phyloP scores from a whole-genome alignment of 108 stramenopile species.

The Aurantiochytrium sp. region DNA sequence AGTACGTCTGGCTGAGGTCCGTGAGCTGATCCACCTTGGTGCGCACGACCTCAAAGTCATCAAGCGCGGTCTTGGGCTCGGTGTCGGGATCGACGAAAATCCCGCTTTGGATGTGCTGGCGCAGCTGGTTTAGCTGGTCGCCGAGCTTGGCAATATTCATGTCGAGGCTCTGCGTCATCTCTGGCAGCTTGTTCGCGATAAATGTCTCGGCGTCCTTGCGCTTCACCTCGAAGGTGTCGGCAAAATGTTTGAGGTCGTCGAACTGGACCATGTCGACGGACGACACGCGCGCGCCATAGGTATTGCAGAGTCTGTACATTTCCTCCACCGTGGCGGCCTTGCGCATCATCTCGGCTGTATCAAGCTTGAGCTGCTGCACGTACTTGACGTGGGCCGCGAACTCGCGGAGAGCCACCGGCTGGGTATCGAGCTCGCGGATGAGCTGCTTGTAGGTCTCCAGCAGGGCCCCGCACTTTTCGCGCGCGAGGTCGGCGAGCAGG shows the following conservation, averaged over 20 bases:
- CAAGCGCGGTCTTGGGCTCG: slow-evolving; percentile 35
- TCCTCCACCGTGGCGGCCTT: slow-evolving; percentile 48
- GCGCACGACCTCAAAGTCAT: slow-evolving; percentile 39
- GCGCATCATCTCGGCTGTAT: slow-evolving; percentile 36
- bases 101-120: slow-evolving; percentile 37
- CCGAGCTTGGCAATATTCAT: slow-evolving; percentile 50
- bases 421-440: slow-evolving; percentile 30
- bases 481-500: slow-evolving; percentile 50
- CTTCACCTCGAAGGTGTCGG: slow-evolving; percentile 39
- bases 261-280: slow-evolving; percentile 54
- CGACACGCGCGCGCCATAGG: slow-evolving; percentile 43
- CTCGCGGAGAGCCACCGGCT: slow-evolving; percentile 48
- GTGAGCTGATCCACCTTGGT: slow-evolving; percentile 38
- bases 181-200: slow-evolving; percentile 44
- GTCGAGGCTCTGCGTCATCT: slow-evolving; percentile 49
- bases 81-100: slow-evolving; percentile 42
- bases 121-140: slow-evolving; percentile 44
- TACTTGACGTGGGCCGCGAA: slow-evolving; percentile 52
- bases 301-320: slow-evolving; percentile 47
- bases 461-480: slow-evolving; percentile 44
- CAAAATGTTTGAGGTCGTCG: slow-evolving; percentile 43
- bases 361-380: slow-evolving; percentile 34
- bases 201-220: slow-evolving; percentile 38
- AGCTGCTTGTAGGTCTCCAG: slow-evolving; percentile 47
- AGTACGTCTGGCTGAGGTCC: slow-evolving; percentile 43